Base-by-base conservation (phyloP, 768 basidiomycete species). In the Hirschioporus abietinus region DNA sequence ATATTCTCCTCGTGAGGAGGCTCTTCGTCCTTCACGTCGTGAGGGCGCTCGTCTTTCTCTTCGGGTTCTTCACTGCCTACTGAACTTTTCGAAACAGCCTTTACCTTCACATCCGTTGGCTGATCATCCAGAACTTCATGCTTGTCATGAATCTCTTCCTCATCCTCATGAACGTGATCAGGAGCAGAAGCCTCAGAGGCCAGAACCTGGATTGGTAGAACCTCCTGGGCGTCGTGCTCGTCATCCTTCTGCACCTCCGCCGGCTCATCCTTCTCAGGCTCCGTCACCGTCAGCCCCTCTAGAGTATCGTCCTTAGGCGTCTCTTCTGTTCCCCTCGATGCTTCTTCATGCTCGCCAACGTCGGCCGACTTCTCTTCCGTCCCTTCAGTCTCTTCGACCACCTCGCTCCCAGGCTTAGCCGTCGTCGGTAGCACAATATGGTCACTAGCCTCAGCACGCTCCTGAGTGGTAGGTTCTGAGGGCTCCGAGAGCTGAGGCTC, bases 21-120 rank as follows among this genome's bases (percentile, higher is more conserved):
- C 30, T 68, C 72, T 17, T n/a, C n/a, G n/a, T n/a, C n/a, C n/a
- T 58, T 35, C 60, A 20, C 63, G 4, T 60, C 58, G 52, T 62
- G 27, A 17, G 62, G 24, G n/a, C 30, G 25, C 30, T 35, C 57
- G 35, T 63, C 17, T 1, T 30, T 27, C 10, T 35, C 64, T 23
- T 61, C 58, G 42, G 63, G 57, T n/a, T 60, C 67, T 9, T 69
- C 52, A 8, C 35, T 65, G 12, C 34, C 42, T 2, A 5, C 42
- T 20, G 20, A 10, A 6, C 42, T 52, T 10, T 12, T 52, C 42
- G 42, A 10, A 5, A 15, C 42, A 52, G 42, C 3, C 6, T 20
- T 20, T 20, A 12, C 42, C 42, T 20, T 10, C 42, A 3, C 42
- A 12, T 52, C 42, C 12, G 42, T 3, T 52, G 42, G 42, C 42